Conservation (phyloP, 768 basidiomycete genomes). For the Leccinum disarticulatum region DNA sequence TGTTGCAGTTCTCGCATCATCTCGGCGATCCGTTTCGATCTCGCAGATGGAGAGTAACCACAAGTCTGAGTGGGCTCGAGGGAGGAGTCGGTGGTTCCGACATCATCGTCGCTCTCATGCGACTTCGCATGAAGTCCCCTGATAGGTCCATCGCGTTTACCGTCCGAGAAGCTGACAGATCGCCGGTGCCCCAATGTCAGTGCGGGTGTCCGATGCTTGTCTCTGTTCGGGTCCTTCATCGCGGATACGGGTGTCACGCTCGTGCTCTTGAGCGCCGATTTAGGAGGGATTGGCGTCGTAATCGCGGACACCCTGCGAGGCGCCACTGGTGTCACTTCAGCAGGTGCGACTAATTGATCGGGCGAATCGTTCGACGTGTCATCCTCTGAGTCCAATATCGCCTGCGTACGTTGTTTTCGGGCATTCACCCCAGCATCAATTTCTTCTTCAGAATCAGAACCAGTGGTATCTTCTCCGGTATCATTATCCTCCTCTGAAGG, state of each 20-base stretch:
- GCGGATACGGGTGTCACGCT: slow-evolving; percentile 58
- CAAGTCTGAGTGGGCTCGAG: slow-evolving; percentile 19
- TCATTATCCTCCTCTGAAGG: slow-evolving; percentile 33
- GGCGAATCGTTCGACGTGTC: slow-evolving; percentile 27
- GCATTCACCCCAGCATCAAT: slow-evolving; percentile 15
- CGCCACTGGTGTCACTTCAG: slow-evolving; percentile 23
- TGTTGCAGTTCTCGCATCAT: slow-evolving; percentile 76
- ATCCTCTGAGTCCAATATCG: slow-evolving; percentile 38
- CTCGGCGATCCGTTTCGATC: slow-evolving; percentile 79
- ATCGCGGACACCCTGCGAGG: slow-evolving; percentile 12
- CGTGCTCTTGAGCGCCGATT: slow-evolving; percentile 43
- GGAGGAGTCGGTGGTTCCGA: slow-evolving; percentile 22
- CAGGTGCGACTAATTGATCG: not conserved
- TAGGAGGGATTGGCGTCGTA: slow-evolving; percentile 34
- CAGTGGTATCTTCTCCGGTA: slow-evolving; percentile 45
- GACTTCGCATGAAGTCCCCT: slow-evolving; percentile 48
- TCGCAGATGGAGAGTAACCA: slow-evolving; percentile 52
- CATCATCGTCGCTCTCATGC: slow-evolving; percentile 40
- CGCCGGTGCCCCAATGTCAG: slow-evolving; percentile 56
- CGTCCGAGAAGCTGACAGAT: slow-evolving; percentile 97
- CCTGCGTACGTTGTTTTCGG: slow-evolving; percentile 9
- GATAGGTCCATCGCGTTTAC: slow-evolving; percentile 87
- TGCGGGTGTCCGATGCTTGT: slow-evolving; percentile 56
- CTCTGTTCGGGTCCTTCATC: slow-evolving; percentile 51
- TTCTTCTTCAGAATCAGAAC: slow-evolving; percentile 30